These are phyloP conservation scores for Lepidium africanum DNA, from an alignment of 345 rosid species.

Conservation along the genomic window DNA sequence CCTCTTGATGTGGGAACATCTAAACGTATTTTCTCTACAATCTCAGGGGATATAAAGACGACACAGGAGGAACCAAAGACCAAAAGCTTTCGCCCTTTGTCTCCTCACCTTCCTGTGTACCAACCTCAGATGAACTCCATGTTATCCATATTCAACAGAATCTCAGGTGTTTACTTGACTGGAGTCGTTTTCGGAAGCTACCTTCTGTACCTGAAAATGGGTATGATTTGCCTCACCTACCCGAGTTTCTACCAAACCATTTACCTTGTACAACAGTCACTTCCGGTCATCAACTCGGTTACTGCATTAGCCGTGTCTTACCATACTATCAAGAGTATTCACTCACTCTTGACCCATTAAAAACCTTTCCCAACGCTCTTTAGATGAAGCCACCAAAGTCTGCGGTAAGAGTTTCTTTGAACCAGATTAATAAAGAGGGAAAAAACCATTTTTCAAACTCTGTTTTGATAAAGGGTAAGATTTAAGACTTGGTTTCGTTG, in stretches of 20 bases:
- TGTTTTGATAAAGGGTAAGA: slow-evolving; percentile 4
- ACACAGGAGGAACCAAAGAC: slow-evolving; percentile 17
- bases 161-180: slow-evolving; percentile 30
- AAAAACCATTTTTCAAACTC: slow-evolving; percentile 6
- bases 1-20: slow-evolving; percentile 23
- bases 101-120: slow-evolving; percentile 31
- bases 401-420: slow-evolving; percentile 6
- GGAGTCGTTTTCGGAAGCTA: slow-evolving; percentile 24
- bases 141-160: slow-evolving; percentile 33
- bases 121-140: slow-evolving; percentile 35
- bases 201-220: slow-evolving; percentile 30
- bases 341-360: slow-evolving; percentile 26
- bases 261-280: slow-evolving; percentile 26
- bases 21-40: slow-evolving; percentile 20
- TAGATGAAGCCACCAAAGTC: neutral
- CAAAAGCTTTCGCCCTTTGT: slow-evolving; percentile 27
- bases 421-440: slow-evolving; percentile 18
- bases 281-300: slow-evolving; percentile 28
- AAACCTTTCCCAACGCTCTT: neutral
- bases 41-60: slow-evolving; percentile 20
- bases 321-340: slow-evolving; percentile 27
- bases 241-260: slow-evolving; percentile 28
- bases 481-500: neutral
- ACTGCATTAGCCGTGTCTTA: slow-evolving; percentile 25
- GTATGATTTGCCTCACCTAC: slow-evolving; percentile 32